Evolutionary conservation across 139 green algal species (phyloP).

Genomic region (Chlamydomonas urium): DNA sequence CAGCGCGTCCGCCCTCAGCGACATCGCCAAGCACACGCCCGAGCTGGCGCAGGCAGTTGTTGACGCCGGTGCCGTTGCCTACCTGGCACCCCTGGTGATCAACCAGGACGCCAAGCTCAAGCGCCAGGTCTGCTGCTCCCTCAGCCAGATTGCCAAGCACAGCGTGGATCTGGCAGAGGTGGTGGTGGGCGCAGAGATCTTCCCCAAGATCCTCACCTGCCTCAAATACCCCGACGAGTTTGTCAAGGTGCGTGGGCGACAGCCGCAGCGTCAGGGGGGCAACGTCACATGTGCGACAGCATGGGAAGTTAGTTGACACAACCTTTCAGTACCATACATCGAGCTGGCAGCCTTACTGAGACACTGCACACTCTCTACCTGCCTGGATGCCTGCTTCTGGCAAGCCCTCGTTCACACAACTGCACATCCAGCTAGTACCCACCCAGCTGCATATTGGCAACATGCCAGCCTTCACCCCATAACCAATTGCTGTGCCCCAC

Average conservation of each 20-base stretch:
- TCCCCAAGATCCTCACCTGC: conserved; percentile 83
- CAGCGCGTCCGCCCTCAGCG: conserved; percentile 66
- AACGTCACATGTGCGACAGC: not conserved
- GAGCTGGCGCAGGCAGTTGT: conserved; percentile 83
- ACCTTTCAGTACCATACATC: too few species aligned
- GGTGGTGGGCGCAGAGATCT: conserved; percentile 85
- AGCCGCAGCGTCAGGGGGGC: conserved; percentile 10
- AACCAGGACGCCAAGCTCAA: conserved; percentile 86
- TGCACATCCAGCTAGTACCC: too few species aligned
- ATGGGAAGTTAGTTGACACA: too few species aligned
- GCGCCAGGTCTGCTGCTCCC: conserved; percentile 74
- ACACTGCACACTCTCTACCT: not conserved
- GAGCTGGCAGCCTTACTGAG: not conserved
- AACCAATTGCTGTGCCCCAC: too few species aligned
- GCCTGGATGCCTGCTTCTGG: too few species aligned
- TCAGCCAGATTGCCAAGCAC: conserved; percentile 87
- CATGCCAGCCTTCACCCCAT: too few species aligned
- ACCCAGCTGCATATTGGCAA: too few species aligned
- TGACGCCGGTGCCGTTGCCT: conserved; percentile 76
- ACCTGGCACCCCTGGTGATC: conserved; percentile 73
- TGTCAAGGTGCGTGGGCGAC: conserved; percentile 59
- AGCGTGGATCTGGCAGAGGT: conserved; percentile 83
- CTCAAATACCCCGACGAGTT: conserved; percentile 84
- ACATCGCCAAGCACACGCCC: conserved; percentile 85
- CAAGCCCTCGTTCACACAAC: too few species aligned